These are phyloP conservation scores for Apiospora kogelbergensis DNA, from an alignment of 2,329 filamentous ascomycete species.

Conservation along the genomic window DNA sequence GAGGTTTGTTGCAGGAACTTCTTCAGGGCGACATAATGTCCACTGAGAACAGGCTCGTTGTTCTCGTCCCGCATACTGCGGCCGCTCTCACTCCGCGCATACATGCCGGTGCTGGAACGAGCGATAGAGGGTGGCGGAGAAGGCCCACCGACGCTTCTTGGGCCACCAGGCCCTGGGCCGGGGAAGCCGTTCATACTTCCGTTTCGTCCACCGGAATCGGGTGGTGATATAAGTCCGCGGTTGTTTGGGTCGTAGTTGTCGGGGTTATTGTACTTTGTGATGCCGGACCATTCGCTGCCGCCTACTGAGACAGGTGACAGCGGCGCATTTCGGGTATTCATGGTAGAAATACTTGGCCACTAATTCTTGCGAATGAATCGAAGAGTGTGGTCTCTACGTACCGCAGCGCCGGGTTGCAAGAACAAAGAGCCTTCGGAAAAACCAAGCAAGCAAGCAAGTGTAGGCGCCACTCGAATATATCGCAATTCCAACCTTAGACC, in stretches of 20 bases:
- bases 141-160: conserved; percentile 60
- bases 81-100: conserved; percentile 65
- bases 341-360: conserved; percentile 38
- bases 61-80: conserved; percentile 61
- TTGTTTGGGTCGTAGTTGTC: conserved; percentile 52
- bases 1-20: conserved; percentile 69
- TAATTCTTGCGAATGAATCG: neutral
- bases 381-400: neutral
- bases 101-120: conserved; percentile 77
- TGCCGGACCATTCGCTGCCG: conserved; percentile 78
- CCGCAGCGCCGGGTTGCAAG: neutral
- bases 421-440: neutral
- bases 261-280: conserved; percentile 63
- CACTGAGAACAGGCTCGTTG: conserved; percentile 62
- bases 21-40: conserved; percentile 81
- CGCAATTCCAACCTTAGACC: neutral
- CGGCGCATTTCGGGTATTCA: conserved; percentile 74
- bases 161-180: conserved; percentile 41
- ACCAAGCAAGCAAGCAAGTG: neutral
- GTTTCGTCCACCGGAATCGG: conserved; percentile 64
- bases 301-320: conserved; percentile 81
- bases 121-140: conserved; percentile 89
- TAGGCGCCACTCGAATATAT: neutral
- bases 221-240: conserved; percentile 66
- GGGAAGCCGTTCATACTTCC: conserved; percentile 60